These are phyloP conservation scores for Mycocentrospora acerina DNA, from an alignment of 2,329 filamentous ascomycete species.

Conservation along the genomic window DNA sequence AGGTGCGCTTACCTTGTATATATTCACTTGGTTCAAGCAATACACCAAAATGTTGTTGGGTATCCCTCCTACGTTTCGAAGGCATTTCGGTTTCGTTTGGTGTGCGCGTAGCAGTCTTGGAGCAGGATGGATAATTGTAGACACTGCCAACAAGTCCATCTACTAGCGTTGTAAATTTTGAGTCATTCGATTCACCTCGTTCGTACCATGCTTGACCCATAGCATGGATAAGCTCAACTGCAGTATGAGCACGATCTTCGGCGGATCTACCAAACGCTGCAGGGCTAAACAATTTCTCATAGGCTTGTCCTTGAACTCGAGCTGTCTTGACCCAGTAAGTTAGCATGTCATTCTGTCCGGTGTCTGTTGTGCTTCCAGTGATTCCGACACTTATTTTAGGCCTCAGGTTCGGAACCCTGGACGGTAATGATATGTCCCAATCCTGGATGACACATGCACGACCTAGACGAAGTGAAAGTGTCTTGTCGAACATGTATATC, in stretches of 20 bases:
- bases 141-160: background rate
- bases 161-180: no score
- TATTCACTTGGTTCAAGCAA: slow-evolving; percentile 9
- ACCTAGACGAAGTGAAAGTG: slow-evolving; percentile 40
- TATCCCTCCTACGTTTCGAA: slow-evolving; percentile 18
- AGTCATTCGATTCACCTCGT: slow-evolving; percentile 24
- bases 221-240: slow-evolving; percentile 26
- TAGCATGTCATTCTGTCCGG: slow-evolving; percentile 23
- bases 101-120: slow-evolving; percentile 2
- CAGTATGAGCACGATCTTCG: slow-evolving; percentile 28
- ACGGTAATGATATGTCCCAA: slow-evolving; percentile 40
- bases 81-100: slow-evolving; percentile 29
- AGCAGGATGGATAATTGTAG: slow-evolving; percentile 1
- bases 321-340: slow-evolving; percentile 39
- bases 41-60: slow-evolving; percentile 2
- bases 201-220: slow-evolving; percentile 34
- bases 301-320: slow-evolving; percentile 37
- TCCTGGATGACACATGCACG: slow-evolving; percentile 42
- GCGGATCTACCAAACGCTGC: slow-evolving; percentile 30
- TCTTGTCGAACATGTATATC: slow-evolving; percentile 44
- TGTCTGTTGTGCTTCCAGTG: no score
- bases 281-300: slow-evolving; percentile 42
- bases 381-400: no score
- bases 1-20: slow-evolving; percentile 11
- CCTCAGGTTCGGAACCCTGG: slow-evolving; percentile 9